Evolutionary conservation across 2,329 filamentous ascomycete genomes (phyloP).

Genomic region (Colletotrichum navitas): DNA sequence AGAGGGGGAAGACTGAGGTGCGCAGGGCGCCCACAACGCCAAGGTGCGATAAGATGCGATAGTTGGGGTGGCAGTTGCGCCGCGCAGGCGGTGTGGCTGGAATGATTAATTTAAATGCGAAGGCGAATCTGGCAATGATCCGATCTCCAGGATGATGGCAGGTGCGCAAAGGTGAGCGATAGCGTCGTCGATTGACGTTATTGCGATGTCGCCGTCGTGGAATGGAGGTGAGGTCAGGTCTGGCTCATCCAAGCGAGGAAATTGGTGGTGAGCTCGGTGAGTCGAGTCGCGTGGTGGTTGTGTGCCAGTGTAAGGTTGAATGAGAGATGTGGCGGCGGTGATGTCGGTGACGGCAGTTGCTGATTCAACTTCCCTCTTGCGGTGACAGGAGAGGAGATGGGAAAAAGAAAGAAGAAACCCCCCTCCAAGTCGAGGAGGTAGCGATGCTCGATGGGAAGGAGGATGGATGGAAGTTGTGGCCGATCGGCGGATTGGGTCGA

Average conservation of each 20-base stretch:
- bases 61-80: constrained; percentile 4
- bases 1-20: constrained; percentile 8
- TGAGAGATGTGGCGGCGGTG: background rate
- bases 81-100: constrained; percentile 11
- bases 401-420: background rate
- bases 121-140: constrained; percentile 22
- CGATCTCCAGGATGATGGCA: constrained; percentile 13
- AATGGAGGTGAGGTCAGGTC: constrained; percentile 16
- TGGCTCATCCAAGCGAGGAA: constrained; percentile 3
- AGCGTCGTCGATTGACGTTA: background rate
- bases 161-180: constrained; percentile 11
- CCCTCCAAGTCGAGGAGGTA: background rate
- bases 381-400: background rate
- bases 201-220: constrained; percentile 13
- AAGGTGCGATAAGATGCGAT: constrained; percentile 12
- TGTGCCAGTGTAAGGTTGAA: background rate
- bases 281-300: background rate
- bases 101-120: constrained; percentile 33
- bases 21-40: constrained; percentile 13
- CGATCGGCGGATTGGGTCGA: constrained; percentile 28
- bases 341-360: constrained; percentile 8
- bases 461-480: constrained; percentile 5
- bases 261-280: background rate
- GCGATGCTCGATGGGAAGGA: constrained; percentile 15
- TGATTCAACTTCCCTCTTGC: background rate